Base-by-base conservation (phyloP, 2,329 filamentous ascomycete species). In the Fusarium denticulatum region DNA sequence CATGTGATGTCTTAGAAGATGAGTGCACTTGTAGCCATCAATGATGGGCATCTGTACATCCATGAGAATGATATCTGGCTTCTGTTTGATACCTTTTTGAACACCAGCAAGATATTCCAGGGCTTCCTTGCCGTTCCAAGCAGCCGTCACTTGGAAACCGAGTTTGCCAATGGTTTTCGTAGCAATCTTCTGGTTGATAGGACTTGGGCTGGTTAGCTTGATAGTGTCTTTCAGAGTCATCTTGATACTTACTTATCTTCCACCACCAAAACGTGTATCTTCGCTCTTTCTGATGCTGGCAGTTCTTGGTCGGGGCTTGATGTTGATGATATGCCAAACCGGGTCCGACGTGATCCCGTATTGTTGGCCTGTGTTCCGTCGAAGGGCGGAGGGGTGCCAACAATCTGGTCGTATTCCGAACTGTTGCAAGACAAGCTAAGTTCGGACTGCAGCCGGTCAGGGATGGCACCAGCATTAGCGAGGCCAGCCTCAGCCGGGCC, bases 81-180 rank as follows among this genome's bases (percentile, higher is more conserved):
- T 89, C 16, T 83, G 82, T 49, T 88, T 84, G 36, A 85, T 83
- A 32, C 85, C 86, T 13, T 82, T 77, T 28, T 86, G 85, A 3
- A 89, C 88, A 6, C 86, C 86, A 52, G 87, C 80, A 22, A 96
- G 84, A 79, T 95, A 95, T 26, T 95, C 91, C 22, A 96, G 85
- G 3, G 92, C 93, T 78, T 96, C 93, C 79, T 92, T 90, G 30
- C 93, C 93, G 75, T 95, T 94, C 91, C 92, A 94, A 0, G 91
- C 90, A 3, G 92, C 93, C 12, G 86, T 88, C 8, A 93, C 92
- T 9, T 87, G 88, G 76, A 95, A 95, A 3, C 91, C 90, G 15
- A 95, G 87, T 77, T 93, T 94, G 66, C 86, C 87, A 72, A 95
- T 94, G 0, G 92, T 93, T 77, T 91, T 93, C 32, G 92, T 87